Evolutionary conservation across 805 yeast species (phyloP), one percentile per base, ranked within the genome.

Genomic region (Pichia californica): DNA sequence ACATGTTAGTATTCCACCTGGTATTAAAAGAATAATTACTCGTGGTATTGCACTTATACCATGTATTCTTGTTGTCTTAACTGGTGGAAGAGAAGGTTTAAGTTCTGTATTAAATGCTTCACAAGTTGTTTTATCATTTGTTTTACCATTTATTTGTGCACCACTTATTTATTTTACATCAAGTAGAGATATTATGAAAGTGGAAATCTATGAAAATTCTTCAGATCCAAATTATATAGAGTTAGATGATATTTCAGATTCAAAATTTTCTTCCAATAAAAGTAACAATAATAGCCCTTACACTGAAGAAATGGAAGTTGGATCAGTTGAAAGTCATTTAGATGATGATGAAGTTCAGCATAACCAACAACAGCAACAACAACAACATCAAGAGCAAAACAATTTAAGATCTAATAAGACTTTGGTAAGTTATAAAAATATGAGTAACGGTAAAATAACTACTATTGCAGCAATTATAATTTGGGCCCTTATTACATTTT

Each of bases 81-180:
- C 75, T 7, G 74, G 84, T 50, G 97, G 96, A 3, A 76, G 95
- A 50, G 84, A 80, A 57, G 96, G 96, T 5, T 70, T 88, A 39
- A 73, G 86, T 15, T 74, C 73, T 43, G 81, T 84, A 21, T 68
- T 88, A 54, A 89, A 89, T 55, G 77, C 80, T 5, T 77, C 87
- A 36, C 97, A 88, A 62, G 97, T 88, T 21, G 82, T 85, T 15
- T 69, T 88, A 32, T 80, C 93, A 3, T 61, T 89, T 51, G 76
- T 89, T 41, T 69, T 88, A 45, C 97, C 97, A 1, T 76, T 87
- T 48, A 93, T 88, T 6, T 79, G 88, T 32, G 95, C 95, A 0
- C 97, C 97, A 19, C 69, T 88, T 55, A 81, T 88, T 45, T 82
- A 78, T 59, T 86, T 88, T 60, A 88, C 96, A 0, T 77, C 86